Base-by-base conservation (phyloP, 805 yeast species). In the Teunomyces funiuensis region DNA sequence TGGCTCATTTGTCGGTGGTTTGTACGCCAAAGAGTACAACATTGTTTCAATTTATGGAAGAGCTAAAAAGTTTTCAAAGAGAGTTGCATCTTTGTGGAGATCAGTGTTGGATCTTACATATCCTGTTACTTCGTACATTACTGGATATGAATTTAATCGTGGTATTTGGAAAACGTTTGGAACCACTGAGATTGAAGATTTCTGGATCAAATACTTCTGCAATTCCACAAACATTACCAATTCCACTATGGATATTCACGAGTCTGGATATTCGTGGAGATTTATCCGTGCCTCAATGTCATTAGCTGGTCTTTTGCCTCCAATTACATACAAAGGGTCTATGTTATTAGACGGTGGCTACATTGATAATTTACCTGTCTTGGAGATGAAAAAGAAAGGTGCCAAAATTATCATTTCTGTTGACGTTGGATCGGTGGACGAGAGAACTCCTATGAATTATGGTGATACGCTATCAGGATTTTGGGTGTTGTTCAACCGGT, bases 161-260 rank as follows among this genome's bases (percentile, higher is more conserved):
- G 98, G 99, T 37, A 80, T 91, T n/a, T 93, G 97, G 97, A 91
- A 93, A 61, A 80, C 88, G 0, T 86, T 91, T 66, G 97, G 98
- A 0, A 91, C 88, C 49, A 77, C 83, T 10, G 82, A 96, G 54
- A 88, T 91, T 50, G 99, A 91, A 59, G 99, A 91, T 58, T 91
- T 91, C 60, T 91, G 99, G 99, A 75, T 91, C 45, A 82, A 77
- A 46, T 91, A 79, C 60, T 91, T 79, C 58, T 82, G 93, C 55
- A 91, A 93, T 58, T 88, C 98, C 1, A 91, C 99, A 11, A 91
- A 91, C 58, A 88, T 91, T 40, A 93, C 99, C 2, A 86, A 89
- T 50, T 90, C 97, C 0, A 79, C 88, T 16, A 93, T 91, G 95
- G 99, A 93, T 52, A 80, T 91, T 19, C 99, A 91, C 57, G 80